Evolutionary conservation across 257 asterid genomes (phyloP).

Genomic region (Solanum piurae): DNA sequence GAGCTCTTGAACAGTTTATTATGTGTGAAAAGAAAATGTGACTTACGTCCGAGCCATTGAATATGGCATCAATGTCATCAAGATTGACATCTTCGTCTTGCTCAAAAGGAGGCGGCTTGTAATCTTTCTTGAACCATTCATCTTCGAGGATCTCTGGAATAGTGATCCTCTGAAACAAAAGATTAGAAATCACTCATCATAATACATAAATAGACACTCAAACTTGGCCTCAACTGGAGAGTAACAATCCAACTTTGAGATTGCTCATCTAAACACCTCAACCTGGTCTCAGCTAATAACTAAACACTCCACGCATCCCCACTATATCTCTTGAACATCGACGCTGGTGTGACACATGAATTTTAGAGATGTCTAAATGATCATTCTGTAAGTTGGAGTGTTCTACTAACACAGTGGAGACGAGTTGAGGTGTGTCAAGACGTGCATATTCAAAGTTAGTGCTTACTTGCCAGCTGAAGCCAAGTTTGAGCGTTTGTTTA

Average conservation of each 20-base stretch:
- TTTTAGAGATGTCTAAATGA: not conserved
- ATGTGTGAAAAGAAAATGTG: not conserved
- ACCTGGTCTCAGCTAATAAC: not conserved
- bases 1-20: not conserved
- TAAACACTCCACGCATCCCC: not conserved
- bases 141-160: conserved; percentile 57
- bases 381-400: not conserved
- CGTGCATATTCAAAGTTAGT: not conserved
- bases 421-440: not conserved
- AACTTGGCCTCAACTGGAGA: not conserved
- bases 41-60: conserved; percentile 51
- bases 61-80: conserved; percentile 67
- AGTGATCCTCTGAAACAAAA: conserved; percentile 47
- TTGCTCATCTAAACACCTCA: not conserved
- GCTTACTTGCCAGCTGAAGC: not conserved
- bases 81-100: conserved; percentile 57
- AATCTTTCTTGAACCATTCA: conserved; percentile 72
- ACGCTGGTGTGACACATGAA: not conserved
- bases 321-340: too few species aligned
- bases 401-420: not conserved
- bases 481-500: not conserved
- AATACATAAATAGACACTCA: not conserved
- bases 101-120: conserved; percentile 52
- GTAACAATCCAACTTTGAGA: too few species aligned
- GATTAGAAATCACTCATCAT: not conserved